A percentile compares a stretch with the other conserved stretches of the same genome.
Conservation (phyloP, 2,329 filamentous ascomycete genomes). For the Aureobasidium zeae region DNA sequence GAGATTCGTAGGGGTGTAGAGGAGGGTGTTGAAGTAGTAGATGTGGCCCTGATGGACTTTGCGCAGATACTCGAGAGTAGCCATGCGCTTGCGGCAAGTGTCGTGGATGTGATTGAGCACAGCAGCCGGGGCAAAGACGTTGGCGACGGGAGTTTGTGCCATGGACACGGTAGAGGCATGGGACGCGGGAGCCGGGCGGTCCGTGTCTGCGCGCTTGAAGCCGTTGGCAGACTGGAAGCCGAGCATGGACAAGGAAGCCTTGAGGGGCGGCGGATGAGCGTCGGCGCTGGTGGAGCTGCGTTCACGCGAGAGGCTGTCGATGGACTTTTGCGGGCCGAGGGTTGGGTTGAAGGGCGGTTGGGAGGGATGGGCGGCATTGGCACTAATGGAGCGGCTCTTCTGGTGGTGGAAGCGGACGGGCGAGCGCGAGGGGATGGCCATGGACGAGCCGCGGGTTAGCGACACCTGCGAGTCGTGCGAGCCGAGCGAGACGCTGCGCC, state of each 20-base stretch:
- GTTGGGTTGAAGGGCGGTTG: constrained; percentile 10
- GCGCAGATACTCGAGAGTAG: constrained; percentile 82
- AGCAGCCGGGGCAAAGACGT: constrained; percentile 42
- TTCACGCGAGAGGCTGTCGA: constrained; percentile 20
- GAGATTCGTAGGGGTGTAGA: constrained; percentile 77
- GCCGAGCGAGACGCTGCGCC: constrained; percentile 34
- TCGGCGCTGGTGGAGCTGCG: constrained; percentile 2
- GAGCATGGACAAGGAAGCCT: constrained; percentile 16
- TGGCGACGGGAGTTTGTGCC: background rate
- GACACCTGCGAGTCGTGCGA: constrained; percentile 25
- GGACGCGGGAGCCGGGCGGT: constrained; percentile 1
- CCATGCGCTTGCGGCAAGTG: constrained; percentile 82
- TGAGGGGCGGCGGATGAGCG: constrained; percentile 6
- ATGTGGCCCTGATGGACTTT: constrained; percentile 93
- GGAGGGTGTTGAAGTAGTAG: constrained; percentile 97
- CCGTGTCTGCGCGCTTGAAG: constrained; percentile 13
- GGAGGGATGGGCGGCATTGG: constrained; percentile 15
- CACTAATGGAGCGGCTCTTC: constrained; percentile 19
- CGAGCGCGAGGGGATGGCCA: constrained; percentile 15
- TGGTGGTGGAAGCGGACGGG: constrained; percentile 17
- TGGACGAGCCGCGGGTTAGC: constrained; percentile 6
- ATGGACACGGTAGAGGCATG: constrained; percentile 7
- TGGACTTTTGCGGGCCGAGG: constrained; percentile 25
- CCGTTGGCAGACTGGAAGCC: constrained; percentile 13
- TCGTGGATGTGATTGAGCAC: constrained; percentile 68